Evolutionary conservation across 345 rosid genomes (phyloP), one percentile per base, ranked within the genome.

Genomic region (Acer saccharum): DNA sequence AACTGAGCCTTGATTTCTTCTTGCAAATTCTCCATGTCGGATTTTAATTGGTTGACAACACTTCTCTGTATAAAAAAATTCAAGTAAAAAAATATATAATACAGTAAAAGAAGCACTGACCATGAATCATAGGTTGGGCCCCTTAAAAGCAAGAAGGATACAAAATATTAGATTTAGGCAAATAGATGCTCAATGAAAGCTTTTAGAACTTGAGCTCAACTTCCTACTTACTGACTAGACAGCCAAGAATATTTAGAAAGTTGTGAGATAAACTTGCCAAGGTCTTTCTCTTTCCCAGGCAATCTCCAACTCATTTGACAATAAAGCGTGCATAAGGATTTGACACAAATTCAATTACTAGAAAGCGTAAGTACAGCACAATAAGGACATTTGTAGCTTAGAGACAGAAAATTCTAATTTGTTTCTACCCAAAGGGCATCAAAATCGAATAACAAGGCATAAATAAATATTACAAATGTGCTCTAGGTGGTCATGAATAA

Each of bases 21-120:
- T 65, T 90, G 92, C 79, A 96, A 89, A 78, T 78, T 84, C 81
- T 88, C 98, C 93, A 92, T 90, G 77, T 96, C 98, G 74, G 87
- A 91, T 80, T 96, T 96, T 71, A 96, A 89, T 86, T 90, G 97
- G 89, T 94, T 91, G 87, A 94, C 95, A 88, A 82, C 81, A 81
- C 90, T 84, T 91, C 99, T 90, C 99, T 94, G 91, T 68, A 73
- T 68, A 69, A 83, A 74, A 66, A 82, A 29, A 2, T 68, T 48
- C 41, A 52, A 74, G 32, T 20, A 16, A 63, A 12, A 63, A 12
- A 8, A 23, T 64, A 12, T 64, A 64, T 10, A 9, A 23, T 23
- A 64, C 14, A 10, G 17, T 12, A 52, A 48, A 75, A 50, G 39
- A 32, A n/a, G 65, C 64, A 50, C 50, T 65, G 52, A 68, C 23